phyloP scores from a whole-genome alignment of 225 moss, liverwort and hornwort genomes.

The Straminergon stramineum region DNA sequence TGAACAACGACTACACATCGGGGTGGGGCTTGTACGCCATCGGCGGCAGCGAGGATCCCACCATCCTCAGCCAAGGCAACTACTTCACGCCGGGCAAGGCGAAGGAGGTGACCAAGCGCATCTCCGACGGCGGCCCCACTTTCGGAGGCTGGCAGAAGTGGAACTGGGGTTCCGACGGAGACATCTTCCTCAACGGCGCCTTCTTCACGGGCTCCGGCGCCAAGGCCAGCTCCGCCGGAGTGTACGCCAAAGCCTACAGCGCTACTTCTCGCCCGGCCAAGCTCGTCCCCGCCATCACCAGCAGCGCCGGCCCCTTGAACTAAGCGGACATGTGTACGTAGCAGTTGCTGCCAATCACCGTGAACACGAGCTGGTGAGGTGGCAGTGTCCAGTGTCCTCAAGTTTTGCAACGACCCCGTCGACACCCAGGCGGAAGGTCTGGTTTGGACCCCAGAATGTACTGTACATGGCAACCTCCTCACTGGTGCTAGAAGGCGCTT shows the following conservation, averaged over 20 bases:
- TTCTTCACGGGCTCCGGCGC: constrained; percentile 27
- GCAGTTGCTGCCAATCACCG: not conserved
- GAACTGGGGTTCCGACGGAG: constrained; percentile 24
- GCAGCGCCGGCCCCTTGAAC: constrained; percentile 7
- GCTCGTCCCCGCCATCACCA: constrained; percentile 12
- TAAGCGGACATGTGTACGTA: not conserved
- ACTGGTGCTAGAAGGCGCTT: not conserved
- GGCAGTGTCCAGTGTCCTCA: not conserved
- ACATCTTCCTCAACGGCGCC: constrained; percentile 12
- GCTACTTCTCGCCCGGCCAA: not conserved
- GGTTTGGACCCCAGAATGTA: not conserved
- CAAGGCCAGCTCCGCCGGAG: not conserved
- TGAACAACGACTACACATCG: constrained; percentile 32
- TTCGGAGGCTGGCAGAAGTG: constrained; percentile 19
- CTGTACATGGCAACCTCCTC: not conserved
- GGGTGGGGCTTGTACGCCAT: constrained; percentile 23
- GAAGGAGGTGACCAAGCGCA: constrained; percentile 8
- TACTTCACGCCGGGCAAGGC: not conserved
- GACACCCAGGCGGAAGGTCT: not conserved
- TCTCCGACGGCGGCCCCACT: constrained; percentile 1
- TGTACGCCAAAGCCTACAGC: constrained; percentile 11
- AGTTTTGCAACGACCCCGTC: not conserved
- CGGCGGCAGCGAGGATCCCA: constrained; percentile 27
- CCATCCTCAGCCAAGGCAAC: constrained; percentile 32
- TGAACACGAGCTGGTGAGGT: not conserved